phyloP scores from a whole-genome alignment of 768 basidiomycete genomes.

The Clavaria fumosa region DNA sequence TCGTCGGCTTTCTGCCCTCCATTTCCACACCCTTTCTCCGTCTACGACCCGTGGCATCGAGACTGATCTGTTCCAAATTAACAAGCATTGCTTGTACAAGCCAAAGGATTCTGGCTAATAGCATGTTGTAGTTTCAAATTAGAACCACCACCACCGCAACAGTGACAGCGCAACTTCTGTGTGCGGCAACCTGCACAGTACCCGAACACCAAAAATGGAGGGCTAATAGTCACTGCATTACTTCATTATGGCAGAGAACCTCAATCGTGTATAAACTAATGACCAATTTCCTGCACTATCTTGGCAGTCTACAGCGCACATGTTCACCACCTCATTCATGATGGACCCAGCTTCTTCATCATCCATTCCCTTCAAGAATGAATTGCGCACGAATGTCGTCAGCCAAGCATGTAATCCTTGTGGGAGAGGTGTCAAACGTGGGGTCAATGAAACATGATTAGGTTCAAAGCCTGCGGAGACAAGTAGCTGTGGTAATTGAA shows the following conservation, averaged over 20 bases:
- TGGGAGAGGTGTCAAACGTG: conserved; percentile 36
- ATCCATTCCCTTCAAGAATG: conserved; percentile 37
- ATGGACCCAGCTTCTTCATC: conserved; percentile 43
- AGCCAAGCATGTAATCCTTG: conserved; percentile 53
- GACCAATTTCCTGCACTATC: conserved; percentile 49
- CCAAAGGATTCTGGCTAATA: no score
- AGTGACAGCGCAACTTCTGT: no score
- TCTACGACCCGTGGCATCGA: no score
- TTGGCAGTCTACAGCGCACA: conserved; percentile 38
- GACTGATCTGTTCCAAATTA: no score
- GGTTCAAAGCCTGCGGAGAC: conserved; percentile 40
- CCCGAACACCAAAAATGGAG: no score
- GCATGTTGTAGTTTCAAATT: no score
- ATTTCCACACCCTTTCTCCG: no score
- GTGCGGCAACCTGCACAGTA: no score
- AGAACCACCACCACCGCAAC: no score
- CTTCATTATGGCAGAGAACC: conserved; percentile 56
- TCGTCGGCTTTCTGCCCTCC: no score
- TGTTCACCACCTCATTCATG: conserved; percentile 44
- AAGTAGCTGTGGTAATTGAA: conserved; percentile 29
- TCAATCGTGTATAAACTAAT: conserved; percentile 58
- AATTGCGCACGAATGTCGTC: conserved; percentile 42
- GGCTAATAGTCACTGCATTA: no score
- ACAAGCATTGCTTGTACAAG: no score
- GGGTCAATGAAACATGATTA: conserved; percentile 35